Percentiles rank a stretch among this genome's conserved stretches.
Conservation (phyloP, 1,284 basidiomycete genomes). For the Irpex sp. region DNA sequence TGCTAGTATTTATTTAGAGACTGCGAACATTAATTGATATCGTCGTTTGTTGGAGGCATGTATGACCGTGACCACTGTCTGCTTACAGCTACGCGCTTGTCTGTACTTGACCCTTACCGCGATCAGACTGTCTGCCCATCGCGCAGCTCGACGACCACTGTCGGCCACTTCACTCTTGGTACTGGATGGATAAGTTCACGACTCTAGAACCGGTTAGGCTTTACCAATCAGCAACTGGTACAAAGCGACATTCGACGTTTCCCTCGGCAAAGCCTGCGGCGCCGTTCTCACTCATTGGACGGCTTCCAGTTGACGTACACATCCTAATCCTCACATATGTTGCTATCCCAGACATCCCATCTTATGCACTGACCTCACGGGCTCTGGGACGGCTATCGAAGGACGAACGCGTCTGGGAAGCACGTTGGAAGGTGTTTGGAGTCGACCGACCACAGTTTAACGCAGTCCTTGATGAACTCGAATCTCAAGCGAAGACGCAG, state of each 20-base stretch:
- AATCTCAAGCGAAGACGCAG: conserved; percentile 48
- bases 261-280: conserved; percentile 42
- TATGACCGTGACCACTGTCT: too few relatives aligned
- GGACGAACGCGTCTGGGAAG: conserved; percentile 83
- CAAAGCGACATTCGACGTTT: conserved; percentile 27
- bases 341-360: conserved; percentile 84
- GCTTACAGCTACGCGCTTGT: too few relatives aligned
- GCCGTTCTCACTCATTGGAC: conserved; percentile 66
- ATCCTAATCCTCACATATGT: conserved; percentile 77
- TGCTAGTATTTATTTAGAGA: too few relatives aligned
- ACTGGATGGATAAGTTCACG: conserved; percentile 80
- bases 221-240: conserved; percentile 48
- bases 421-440: conserved; percentile 71
- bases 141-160: too few relatives aligned
- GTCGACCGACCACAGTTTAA: conserved; percentile 54
- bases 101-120: too few relatives aligned
- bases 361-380: conserved; percentile 75
- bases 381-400: conserved; percentile 71
- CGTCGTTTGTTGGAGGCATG: too few relatives aligned
- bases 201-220: conserved; percentile 81
- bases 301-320: conserved; percentile 83
- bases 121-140: too few relatives aligned
- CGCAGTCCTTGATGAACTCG: conserved; percentile 70
- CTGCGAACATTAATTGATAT: too few relatives aligned
- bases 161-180: too few relatives aligned